Evolutionary conservation across 305 asterid species (phyloP), one percentile per base, ranked within the genome.

Genomic region (Petunia hybrid): DNA sequence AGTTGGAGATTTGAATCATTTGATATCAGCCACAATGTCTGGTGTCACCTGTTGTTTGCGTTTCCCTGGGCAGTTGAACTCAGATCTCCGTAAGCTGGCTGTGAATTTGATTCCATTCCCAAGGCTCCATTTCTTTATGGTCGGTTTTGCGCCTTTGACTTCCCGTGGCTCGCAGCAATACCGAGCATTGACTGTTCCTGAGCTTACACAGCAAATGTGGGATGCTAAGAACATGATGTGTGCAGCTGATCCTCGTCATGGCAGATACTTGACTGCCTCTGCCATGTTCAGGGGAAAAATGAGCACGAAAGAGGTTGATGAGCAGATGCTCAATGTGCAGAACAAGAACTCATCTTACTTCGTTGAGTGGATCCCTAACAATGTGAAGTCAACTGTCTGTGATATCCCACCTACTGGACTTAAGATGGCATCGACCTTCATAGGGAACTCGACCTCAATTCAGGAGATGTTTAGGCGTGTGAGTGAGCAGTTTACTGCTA

Each of bases 401-500:
- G 78, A 71, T 71, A 71, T 48, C 45, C 78, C 78, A 3, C 78
- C 78, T 1, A 71, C 78, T 0, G 78, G 78, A 6, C 78, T 71
- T 12, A 71, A 71, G 45, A 71, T 71, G 78, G 78, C 78, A 0
- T 71, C 78, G 0, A 71, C 78, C 3, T 71, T 71, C 45, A 71
- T 71, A 48, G 78, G 78, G 36, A 71, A 71, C 31, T 71, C 78
- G 0, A 71, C 78, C 6, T 71, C 78, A 12, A 71, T 71, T 71
- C 78, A 71, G 78, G 78, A 71, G 78, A 71, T 71, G 78, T 71
- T 71, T 60, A 77, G 80, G 59, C 68, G 80, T 35, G 91, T 90
- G 81, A 90, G 93, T 0, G 93, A 90, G 85, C 92, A 90, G 85
- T 90, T 90, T 64, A 90, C 93, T 1, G 93, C 93, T 45, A 90